Base-by-base conservation (phyloP, 2,329 filamentous ascomycete species). In the Botrytis hyacinthi region DNA sequence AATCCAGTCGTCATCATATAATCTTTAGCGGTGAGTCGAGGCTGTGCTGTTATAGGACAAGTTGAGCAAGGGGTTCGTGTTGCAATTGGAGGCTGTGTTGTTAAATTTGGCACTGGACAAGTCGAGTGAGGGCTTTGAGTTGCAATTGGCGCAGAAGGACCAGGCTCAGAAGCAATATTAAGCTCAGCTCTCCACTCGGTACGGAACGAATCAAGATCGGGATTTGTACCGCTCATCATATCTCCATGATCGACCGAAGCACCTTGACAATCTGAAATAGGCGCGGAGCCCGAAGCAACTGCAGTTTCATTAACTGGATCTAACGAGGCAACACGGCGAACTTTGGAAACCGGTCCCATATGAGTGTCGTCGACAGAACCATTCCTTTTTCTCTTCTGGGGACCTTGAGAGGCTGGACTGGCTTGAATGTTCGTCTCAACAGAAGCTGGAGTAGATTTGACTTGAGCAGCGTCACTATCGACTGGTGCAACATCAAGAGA, bases 291-390 rank as follows among this genome's bases (percentile, higher is more conserved):
- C 4, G 59, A 40, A n/a, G 20, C 22, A 35, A 61, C 14, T 40
- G 22, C 35, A 9, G 35, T 26, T 57, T 2, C n/a, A 37, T 60
- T 18, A 26, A 14, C 10, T 37, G 32, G 37, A 14, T 29, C 14
- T 68, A 18, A 26, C 14, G n/a, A 42, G 26, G 18, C 3, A 22
- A 57, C 3, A 81, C 74, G 69, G 87, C 82, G 46, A 88, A 80
- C 20, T 85, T 82, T 0, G 80, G 77, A 62, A 26, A 29, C 26
- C 12, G 48, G 65, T 32, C 1, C 35, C 10, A 10, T 20, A 10
- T 7, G 35, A 26, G 26, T 40, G 26, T 42, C 48, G 26, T 68
- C 48, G 40, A 16, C 35, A 22, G 48, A 26, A 68, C 8, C 18
- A 16, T 37, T 35, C 8, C 35, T 40, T n/a, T 68, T 68, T 42